phyloP scores from a whole-genome alignment of 1,139 yeast species.

The Debaryomycetaceae sp. region DNA sequence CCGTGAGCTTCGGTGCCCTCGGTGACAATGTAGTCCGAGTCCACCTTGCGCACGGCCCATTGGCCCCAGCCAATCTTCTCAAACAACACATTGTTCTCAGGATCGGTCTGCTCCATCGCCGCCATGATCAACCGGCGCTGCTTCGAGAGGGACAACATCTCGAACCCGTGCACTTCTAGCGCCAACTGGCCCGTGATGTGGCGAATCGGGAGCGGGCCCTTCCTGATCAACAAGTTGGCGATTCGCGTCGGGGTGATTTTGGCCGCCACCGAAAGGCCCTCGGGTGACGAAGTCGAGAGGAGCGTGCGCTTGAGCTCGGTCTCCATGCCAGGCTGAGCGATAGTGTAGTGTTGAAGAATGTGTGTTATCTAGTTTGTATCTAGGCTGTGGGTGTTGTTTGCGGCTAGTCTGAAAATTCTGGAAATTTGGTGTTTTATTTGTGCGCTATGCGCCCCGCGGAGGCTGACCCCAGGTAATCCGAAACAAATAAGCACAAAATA shows the following conservation, averaged over 20 bases:
- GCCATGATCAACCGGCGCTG: conserved; percentile 89
- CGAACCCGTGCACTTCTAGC: conserved; percentile 73
- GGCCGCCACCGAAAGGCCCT: conserved; percentile 84
- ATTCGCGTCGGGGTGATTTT: conserved; percentile 78
- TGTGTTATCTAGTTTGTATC: too few relatives aligned
- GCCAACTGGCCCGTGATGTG: conserved; percentile 81
- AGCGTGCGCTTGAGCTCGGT: conserved; percentile 20
- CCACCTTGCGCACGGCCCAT: conserved; percentile 76
- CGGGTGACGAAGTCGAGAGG: conserved; percentile 78
- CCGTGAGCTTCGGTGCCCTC: conserved; percentile 33
- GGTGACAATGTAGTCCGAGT: conserved; percentile 45
- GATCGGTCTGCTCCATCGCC: conserved; percentile 68
- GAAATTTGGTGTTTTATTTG: too few relatives aligned
- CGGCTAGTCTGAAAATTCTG: too few relatives aligned
- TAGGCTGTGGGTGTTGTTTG: too few relatives aligned
- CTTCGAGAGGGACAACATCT: conserved; percentile 74
- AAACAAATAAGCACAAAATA: too few relatives aligned
- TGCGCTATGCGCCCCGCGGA: too few relatives aligned
- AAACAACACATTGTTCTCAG: conserved; percentile 61
- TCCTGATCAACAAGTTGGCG: conserved; percentile 60
- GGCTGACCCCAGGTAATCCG: too few relatives aligned
- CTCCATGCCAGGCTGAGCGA: too few relatives aligned
- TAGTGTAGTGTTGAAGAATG: too few relatives aligned
- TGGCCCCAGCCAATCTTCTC: conserved; percentile 98
- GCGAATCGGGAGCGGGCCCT: conserved; percentile 89